Base-by-base conservation (phyloP, 1,139 yeast species). In the Barnettozyma hawaiiensis region DNA sequence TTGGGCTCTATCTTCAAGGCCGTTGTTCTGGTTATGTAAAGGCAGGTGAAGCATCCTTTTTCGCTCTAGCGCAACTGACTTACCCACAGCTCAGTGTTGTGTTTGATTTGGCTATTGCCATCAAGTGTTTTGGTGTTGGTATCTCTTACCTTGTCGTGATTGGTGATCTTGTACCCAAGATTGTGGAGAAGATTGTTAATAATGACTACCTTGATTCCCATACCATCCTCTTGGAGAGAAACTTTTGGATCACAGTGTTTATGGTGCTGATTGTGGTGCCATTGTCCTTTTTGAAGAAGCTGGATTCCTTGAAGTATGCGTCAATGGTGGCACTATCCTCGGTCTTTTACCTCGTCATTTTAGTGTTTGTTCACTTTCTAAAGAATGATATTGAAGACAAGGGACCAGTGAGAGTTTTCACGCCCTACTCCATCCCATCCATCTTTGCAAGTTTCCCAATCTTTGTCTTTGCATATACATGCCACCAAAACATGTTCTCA, bases 21-120 rank as follows among this genome's bases (percentile, higher is more conserved):
- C 69, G 79, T 49, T 79, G 85, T 24, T 46, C 64, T 7, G 75
- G 73, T 51, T 89, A 78, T 58, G 80, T 83, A 2, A 63, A 61
- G 6, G 52, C 51, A 9, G 89, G 92, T 7, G 73, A 78, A 42
- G 95, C 96, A 4, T 85, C 95, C 1, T 92, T 90, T 62, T 89
- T 89, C 67, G 76, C 82, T 29, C 69, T 87, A 24, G 78, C 95
- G 45, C 80, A 81, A 45, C 70, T 83, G 43, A 85, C 96, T 0
- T 86, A 85, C 58, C 97, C 97, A 1, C 70, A 76, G 16, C 67
- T 90, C 35, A 82, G 94, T 18, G 85, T 90, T 20, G 65, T 86
- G 12, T 90, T 90, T 65, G 97, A 90, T 62, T 55, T 81, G 10
- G 97, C 97, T 9, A 90, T 90, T 50, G 95, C 96, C 15, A 69